phyloP scores from a whole-genome alignment of 441 rosid species.

The Mallotus japonicus region DNA sequence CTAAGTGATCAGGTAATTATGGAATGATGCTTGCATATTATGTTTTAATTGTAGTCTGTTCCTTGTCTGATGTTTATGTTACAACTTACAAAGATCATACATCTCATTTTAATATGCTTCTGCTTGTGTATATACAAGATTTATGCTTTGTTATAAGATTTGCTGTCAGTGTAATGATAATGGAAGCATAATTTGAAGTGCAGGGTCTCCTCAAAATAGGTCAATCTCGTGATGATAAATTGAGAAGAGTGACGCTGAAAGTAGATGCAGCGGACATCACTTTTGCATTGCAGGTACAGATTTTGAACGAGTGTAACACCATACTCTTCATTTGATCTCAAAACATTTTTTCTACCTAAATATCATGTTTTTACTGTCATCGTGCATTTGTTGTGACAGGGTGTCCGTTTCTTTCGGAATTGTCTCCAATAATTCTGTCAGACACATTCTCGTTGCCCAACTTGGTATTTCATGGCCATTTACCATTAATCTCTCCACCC shows the following conservation, averaged over 20 bases:
- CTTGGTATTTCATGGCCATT: neutral
- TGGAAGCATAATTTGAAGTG: conserved; percentile 8
- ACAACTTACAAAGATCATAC: neutral
- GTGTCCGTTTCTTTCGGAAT: conserved; percentile 77
- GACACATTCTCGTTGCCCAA: neutral
- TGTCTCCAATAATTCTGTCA: conserved; percentile 50
- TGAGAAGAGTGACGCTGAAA: conserved; percentile 63
- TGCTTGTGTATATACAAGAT: neutral
- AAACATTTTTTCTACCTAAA: neutral
- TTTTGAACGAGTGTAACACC: neutral
- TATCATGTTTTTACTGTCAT: neutral
- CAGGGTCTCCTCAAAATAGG: conserved; percentile 83
- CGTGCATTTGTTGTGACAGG: conserved; percentile 39
- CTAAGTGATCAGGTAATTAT: conserved; percentile 76
- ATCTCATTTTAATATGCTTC: neutral
- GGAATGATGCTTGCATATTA: neutral
- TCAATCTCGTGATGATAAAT: conserved; percentile 62
- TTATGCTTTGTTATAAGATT: neutral
- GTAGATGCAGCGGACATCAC: conserved; percentile 71
- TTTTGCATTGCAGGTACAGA: conserved; percentile 78
- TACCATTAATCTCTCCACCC: neutral
- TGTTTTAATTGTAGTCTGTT: neutral
- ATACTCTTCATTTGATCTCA: neutral
- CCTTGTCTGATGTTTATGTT: neutral
- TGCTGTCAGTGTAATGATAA: neutral